Evolutionary conservation across 2,329 filamentous ascomycete species (phyloP), one percentile per base, ranked within the genome.

Genomic region (Exophiala lecanii-corni): DNA sequence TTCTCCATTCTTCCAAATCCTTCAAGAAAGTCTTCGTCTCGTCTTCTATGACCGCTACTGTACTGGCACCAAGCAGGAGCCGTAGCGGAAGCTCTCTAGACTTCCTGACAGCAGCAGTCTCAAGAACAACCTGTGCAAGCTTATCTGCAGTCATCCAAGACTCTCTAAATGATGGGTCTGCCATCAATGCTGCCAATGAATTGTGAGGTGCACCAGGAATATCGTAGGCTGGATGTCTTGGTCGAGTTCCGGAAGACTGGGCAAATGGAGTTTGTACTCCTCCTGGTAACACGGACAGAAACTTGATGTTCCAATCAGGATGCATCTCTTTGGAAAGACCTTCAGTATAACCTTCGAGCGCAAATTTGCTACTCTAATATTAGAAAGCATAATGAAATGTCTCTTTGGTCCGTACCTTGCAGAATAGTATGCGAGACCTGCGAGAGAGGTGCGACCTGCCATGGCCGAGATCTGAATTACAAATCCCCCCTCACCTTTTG

Each of bases 301-400:
- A 78, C 0, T 78, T 81, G 59, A 82, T 79, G 36, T 76, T 75
- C 66, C 68, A 71, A 54, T 77, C 72, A 65, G 81, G 74, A 39
- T 81, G 77, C 51, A 76, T 78, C 67, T 84, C 80, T 58, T 72
- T 79, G 2, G 83, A 80, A 64, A 87, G 82, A 52, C 75, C 79
- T 60, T 84, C 81, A 53, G 83, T 80, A 64, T 87, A 84, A 9
- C 81, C 82, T 63, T 86, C 83, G 47, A 87, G 79, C 19, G 84
- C 79, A 55, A 82, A 84, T 71, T 87, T 87, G 62, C 74, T 79
- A 13, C 30, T 5, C n/a, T 5, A 32, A 13, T 5, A 5, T 13
- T 13, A 13, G 17, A 6, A 12, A 13, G 5, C 30, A 5, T 32
- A 12, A 13, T 13, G 12, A 5, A 32, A n/a, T 9, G 25, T 9